Evolutionary conservation across 108 stramenopile genomes (phyloP).

Genomic region (Nitzschia sp.): DNA sequence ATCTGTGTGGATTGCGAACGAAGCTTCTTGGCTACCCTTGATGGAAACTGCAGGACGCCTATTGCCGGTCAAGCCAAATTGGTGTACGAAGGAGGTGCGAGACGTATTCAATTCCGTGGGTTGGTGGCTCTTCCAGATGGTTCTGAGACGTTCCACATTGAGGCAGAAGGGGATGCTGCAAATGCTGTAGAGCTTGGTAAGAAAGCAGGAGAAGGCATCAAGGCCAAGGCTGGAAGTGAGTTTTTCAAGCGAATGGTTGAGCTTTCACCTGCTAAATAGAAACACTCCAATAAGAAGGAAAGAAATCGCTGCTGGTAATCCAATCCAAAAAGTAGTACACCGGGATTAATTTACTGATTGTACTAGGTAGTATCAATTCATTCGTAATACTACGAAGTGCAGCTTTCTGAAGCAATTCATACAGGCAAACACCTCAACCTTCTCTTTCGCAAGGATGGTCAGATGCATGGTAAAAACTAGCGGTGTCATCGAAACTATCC

Average conservation of each 20-base stretch:
- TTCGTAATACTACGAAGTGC: no score
- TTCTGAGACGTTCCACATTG: slow-evolving; percentile 76
- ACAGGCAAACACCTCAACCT: no score
- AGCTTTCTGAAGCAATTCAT: no score
- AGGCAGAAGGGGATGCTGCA: slow-evolving; percentile 68
- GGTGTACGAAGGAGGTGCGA: slow-evolving; percentile 45
- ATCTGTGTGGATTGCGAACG: slow-evolving; percentile 98
- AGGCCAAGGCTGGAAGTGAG: slow-evolving; percentile 86
- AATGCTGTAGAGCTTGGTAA: slow-evolving; percentile 82
- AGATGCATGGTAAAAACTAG: no score
- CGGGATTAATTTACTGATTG: no score
- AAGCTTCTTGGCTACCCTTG: slow-evolving; percentile 94
- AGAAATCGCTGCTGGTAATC: no score
- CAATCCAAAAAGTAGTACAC: no score
- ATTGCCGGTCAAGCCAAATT: slow-evolving; percentile 97
- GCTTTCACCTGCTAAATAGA: slow-evolving; percentile 57
- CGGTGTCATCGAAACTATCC: no score
- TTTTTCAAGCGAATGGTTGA: slow-evolving; percentile 96
- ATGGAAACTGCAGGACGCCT: slow-evolving; percentile 99
- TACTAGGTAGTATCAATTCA: no score
- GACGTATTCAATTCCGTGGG: slow-evolving; percentile 80
- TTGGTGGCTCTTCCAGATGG: slow-evolving; percentile 95
- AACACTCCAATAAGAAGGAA: no score
- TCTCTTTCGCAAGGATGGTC: no score
- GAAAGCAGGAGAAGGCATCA: slow-evolving; percentile 83